Evolutionary conservation across 208 protist species (phyloP), one percentile per base, ranked within the genome.

Genomic region (Wallacemonas sp.): DNA sequence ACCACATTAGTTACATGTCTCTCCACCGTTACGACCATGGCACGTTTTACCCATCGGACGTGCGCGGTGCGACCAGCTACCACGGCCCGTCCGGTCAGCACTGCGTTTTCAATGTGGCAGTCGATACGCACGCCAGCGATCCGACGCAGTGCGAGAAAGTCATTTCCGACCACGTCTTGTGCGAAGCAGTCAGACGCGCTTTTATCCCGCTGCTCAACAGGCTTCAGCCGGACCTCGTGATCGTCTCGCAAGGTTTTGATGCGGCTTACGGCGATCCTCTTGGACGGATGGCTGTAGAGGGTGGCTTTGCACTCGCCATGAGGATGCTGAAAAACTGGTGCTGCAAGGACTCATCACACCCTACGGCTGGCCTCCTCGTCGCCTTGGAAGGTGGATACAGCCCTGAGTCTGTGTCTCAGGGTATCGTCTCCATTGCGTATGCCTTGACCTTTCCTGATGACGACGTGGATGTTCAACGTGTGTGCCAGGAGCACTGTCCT

Each of bases 191-290:
- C 26, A 73, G 84, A 16, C 61, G 70, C 7, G 63, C 95, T 2
- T 84, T 98, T 39, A 28, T 98, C 28, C 93, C 92, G 1, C 69
- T 89, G 28, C 77, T 94, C 28, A 31, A 67, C 32, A 8, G 62
- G 39, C 97, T 96, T 50, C n/a, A 31, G 11, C 91, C 93, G 0
- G 79, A 94, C 32, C 25, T 97, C 3, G 74, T 98, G 1, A 31
- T 98, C 41, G 80, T 98, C 8, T 96, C 93, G n/a, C 62, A 92
- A 14, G 95, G 95, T 2, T 96, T 96, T 59, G 96, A 98, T 69
- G 92, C 93, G 0, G 93, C 89, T 1, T 91, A 95, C 48, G 94
- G 93, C 5, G 93, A 97, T 70, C 91, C 91, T 33, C 67, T 96
- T 22, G 91, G 91, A 11, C 74, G 79, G 32, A 92, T 93, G 87